Base-by-base conservation (phyloP, 805 yeast species). In the Aciculoconidium aculeatum region DNA sequence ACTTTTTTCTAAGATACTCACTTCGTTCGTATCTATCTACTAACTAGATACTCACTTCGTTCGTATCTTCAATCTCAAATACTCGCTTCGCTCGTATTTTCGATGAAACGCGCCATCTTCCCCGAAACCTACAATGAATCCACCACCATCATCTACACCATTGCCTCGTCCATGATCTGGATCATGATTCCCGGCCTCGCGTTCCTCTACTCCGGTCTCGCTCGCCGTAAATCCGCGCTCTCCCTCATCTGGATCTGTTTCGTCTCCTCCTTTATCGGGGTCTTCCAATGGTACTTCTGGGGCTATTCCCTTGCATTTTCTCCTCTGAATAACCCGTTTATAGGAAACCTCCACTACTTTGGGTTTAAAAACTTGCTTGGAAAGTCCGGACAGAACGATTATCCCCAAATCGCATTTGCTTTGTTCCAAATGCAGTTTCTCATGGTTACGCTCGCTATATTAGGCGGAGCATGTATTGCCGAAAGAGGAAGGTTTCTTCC, bases 211-310 rank as follows among this genome's bases (percentile, higher is more conserved):
- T 80, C 95, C 7, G 98, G 97, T 10, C 66, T 88, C 37, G 90
- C 95, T 8, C 66, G 96, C 49, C 65, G 96, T 47, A 87, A 87
- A 54, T 77, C 86, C n/a, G 95, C 96, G 0, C 63, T 87, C 25
- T 79, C 90, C 11, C 72, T 85, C 72, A 77, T 87, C 17, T 85
- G 94, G 82, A 75, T 80, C 6, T 76, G 75, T n/a, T 52, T 85
- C 23, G 72, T 79, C 70, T 72, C 86, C 5, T 76, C 83, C 5
- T 68, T 80, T 40, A 75, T 86, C 6, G 86, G 82, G 1, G 68
- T 75, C 31, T 75, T 87, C 49, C 95, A 87, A 52, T 90, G 97
- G 97, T 90, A 87, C 56, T 86, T 90, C 52, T 92, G 97, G 96
- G 96, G 96, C n/a, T 88, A 85, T 53, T 85, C 96, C 0, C 59